A percentile compares a stretch with the other conserved stretches of the same genome.
Conservation (phyloP, 305 asterid species). For the Striga hermonthica region DNA sequence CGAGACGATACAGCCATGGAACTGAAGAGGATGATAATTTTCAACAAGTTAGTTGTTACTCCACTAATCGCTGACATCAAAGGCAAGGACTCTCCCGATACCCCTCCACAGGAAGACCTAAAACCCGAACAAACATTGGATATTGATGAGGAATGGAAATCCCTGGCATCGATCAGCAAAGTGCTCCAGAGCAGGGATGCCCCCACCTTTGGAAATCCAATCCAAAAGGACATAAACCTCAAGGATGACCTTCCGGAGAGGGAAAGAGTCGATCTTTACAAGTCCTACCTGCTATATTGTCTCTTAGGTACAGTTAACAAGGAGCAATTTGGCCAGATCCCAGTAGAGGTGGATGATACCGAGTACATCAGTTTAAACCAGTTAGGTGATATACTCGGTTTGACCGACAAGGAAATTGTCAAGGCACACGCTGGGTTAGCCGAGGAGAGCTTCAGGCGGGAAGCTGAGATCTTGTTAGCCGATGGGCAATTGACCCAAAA, state of each 20-base stretch:
- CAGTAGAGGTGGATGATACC: conserved; percentile 75
- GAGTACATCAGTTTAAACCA: conserved; percentile 73
- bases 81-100: conserved; percentile 67
- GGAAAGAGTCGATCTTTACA: conserved; percentile 84
- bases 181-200: conserved; percentile 48
- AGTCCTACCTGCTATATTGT: conserved; percentile 81
- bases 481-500: conserved; percentile 85
- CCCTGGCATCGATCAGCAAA: conserved; percentile 74
- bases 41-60: conserved; percentile 79
- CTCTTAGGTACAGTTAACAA: conserved; percentile 79
- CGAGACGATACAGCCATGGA: conserved; percentile 75
- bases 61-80: conserved; percentile 82
- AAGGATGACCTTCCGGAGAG: conserved; percentile 86
- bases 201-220: conserved; percentile 40
- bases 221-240: conserved; percentile 82
- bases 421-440: conserved; percentile 83
- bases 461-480: conserved; percentile 92
- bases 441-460: conserved; percentile 83
- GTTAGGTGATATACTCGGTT: conserved; percentile 80
- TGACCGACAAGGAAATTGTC: conserved; percentile 72
- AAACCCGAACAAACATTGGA: conserved; percentile 40
- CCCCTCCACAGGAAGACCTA: conserved; percentile 40
- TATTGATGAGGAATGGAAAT: conserved; percentile 72
- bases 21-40: conserved; percentile 78
- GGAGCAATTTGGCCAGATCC: conserved; percentile 72